Evolutionary conservation across 805 yeast genomes (phyloP), one percentile per base, ranked within the genome.

Genomic region (Zygotorulaspora chibaensis): DNA sequence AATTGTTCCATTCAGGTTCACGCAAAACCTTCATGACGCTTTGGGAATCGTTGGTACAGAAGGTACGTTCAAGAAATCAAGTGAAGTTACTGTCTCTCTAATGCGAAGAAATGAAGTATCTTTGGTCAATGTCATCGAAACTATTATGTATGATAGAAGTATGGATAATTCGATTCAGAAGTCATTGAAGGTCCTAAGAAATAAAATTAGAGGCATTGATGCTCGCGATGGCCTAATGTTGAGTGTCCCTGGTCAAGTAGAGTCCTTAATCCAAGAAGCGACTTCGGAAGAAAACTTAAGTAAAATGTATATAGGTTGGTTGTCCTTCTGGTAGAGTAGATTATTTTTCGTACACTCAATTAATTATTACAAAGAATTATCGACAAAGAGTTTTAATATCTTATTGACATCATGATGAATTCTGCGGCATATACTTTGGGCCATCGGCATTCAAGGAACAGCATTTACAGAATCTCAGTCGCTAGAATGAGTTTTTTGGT

Each of bases 291-390:
- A 81, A 38, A 82, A 83, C 51, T 66, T 93, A 35, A 74, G 87
- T 26, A 84, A 76, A 54, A 91, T 93, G 99, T 93, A 87, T 65
- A 80, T 85, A 20, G 99, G 99, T 2, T 93, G 99, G 99, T 71
- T 80, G 67, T 77, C 93, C 8, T 81, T 83, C 63, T 73, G 83
- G 71, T 81, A 60, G 56, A n/a, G 17, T 28, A 11, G n/a, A 20
- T 33, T 25, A 12, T 28, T 25, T 11, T 13, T 3, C 34, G 28
- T 38, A 23, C 13, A 10, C 17, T 38, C 1, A 36, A 23, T 31
- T 31, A 31, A 9, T 16, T 40, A n/a, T 29, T 27, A 25, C 18
- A 18, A 16, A 30, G 10, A 9, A 25, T 38, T 5, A 18, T 17
- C n/a, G 10, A 36, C 15, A 20, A 15, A 18, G 10, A 16, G 2